A percentile compares a stretch with the other conserved stretches of the same genome.
Evolutionary conservation across 139 green algal species (phyloP).

Genomic region (Chlamydomonas eustigma): DNA sequence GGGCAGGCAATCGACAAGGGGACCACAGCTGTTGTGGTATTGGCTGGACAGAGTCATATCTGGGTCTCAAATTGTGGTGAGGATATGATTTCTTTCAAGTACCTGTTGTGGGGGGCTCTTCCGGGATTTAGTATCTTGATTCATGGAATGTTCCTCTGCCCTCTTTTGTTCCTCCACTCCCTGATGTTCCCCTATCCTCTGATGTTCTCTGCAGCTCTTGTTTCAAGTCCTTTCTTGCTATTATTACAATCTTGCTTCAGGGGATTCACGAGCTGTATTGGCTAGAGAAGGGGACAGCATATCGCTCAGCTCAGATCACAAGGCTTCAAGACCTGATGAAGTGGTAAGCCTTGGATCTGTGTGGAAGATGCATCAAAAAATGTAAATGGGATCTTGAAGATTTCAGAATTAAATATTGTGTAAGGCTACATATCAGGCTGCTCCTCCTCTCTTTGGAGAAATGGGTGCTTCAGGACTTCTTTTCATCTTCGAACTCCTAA

Average conservation of each 20-base stretch:
- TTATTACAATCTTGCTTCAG: too few relatives aligned
- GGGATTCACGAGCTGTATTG: conserved; percentile 78
- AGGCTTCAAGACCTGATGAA: conserved; percentile 63
- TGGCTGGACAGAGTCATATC: conserved; percentile 58
- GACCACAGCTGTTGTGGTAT: conserved; percentile 78
- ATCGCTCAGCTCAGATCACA: conserved; percentile 71
- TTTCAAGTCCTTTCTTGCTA: too few relatives aligned
- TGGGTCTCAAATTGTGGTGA: conserved; percentile 78
- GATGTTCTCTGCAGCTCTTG: too few relatives aligned
- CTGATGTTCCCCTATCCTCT: too few relatives aligned
- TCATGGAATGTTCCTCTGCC: too few relatives aligned
- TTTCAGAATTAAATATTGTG: background rate
- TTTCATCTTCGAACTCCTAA: background rate
- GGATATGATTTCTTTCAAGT: too few relatives aligned
- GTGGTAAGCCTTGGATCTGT: conserved; percentile 33
- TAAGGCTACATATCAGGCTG: background rate
- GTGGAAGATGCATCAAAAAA: background rate
- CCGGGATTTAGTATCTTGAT: too few relatives aligned
- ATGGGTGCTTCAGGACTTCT: too few relatives aligned
- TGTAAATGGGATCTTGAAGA: background rate
- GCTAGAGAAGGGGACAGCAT: conserved; percentile 49
- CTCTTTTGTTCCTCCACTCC: too few relatives aligned
- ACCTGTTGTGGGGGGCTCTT: too few relatives aligned
- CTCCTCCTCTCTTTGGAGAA: too few relatives aligned
- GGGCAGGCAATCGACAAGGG: conserved; percentile 50